Base-by-base conservation (phyloP, 2,329 filamentous ascomycete genomes). In the Leptographium radiaticola region DNA sequence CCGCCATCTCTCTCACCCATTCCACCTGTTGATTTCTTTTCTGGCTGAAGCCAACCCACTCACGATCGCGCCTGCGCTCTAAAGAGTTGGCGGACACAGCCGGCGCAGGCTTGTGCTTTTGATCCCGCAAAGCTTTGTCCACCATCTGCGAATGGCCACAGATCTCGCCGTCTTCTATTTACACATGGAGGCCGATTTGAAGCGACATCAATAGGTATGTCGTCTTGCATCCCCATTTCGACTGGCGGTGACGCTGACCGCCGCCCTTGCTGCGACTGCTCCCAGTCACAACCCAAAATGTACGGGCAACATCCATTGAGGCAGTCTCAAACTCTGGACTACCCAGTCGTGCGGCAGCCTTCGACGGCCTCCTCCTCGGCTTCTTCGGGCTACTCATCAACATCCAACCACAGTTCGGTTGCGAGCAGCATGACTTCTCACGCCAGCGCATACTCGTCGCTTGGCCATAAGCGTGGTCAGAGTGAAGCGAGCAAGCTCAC, bases 371-470 rank as follows among this genome's bases (percentile, higher is more conserved):
- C 83, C 11, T 87, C 85, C 8, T 81, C 80, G n/a, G 79, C 77
- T 53, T 89, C 85, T 4, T 86, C 84, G 4, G 77, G 75, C 54
- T 85, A 82, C 65, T 86, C 84, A 1, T 73, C 75, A 57, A 62
- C 68, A 50, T 82, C 81, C 2, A 78, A 82, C 45, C 72, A 77
- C 53, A 84, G 80, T 63, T 51, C 54, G 5, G 71, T 75, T 53
- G 80, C 81, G 42, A 88, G 84, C 66, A 86, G 86, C 49, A 73
- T 84, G 59, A 87, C 85, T 18, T 91, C 81, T 58, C 77, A 77
- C n/a, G 88, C 87, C 38, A 81, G 79, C 65, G 73, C 73, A 47
- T 79, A 80, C 66, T 67, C 68, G 56, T 65, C 65, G 56, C 62
- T 68, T 56, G 75, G 76, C 49, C 87, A 91, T 64, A 86, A 82